Evolutionary conservation across 2,329 filamentous ascomycete genomes (phyloP).

Genomic region (Neophaeococcomyces mojaviensis): DNA sequence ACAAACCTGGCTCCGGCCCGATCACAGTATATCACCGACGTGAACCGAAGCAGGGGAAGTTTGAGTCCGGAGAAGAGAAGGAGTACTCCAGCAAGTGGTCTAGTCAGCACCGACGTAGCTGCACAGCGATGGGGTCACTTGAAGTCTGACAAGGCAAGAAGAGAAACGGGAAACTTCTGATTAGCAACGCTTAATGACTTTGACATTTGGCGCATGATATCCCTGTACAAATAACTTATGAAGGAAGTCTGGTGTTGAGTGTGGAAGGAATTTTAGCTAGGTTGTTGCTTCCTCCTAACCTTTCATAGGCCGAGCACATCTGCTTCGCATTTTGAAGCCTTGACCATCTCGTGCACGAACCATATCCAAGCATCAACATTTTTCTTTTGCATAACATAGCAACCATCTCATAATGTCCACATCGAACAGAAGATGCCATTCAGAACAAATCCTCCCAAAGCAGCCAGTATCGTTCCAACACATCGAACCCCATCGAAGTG

Average conservation of each 20-base stretch:
- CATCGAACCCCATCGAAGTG: neutral
- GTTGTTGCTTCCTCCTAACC: neutral
- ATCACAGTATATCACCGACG: constrained; percentile 31
- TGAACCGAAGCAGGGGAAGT: constrained; percentile 31
- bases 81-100: constrained; percentile 30
- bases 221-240: constrained; percentile 7
- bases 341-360: constrained; percentile 12
- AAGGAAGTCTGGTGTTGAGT: neutral
- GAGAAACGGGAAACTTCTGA: constrained; percentile 27
- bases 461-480: neutral
- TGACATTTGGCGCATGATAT: neutral
- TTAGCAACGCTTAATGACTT: neutral
- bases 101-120: constrained; percentile 27
- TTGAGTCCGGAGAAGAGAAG: constrained; percentile 33
- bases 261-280: neutral
- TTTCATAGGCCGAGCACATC: neutral
- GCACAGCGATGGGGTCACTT: constrained; percentile 30
- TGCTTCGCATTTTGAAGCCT: neutral
- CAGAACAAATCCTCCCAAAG: neutral
- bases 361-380: constrained; percentile 15
- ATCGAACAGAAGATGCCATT: constrained; percentile 1
- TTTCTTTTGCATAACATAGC: constrained; percentile 20
- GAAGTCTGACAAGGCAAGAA: constrained; percentile 19
- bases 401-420: constrained; percentile 18
- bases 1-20: constrained; percentile 39